Evolutionary conservation across 225 moss, liverwort and hornwort genomes (phyloP).

Genomic region (Marchantia polymorpha): DNA sequence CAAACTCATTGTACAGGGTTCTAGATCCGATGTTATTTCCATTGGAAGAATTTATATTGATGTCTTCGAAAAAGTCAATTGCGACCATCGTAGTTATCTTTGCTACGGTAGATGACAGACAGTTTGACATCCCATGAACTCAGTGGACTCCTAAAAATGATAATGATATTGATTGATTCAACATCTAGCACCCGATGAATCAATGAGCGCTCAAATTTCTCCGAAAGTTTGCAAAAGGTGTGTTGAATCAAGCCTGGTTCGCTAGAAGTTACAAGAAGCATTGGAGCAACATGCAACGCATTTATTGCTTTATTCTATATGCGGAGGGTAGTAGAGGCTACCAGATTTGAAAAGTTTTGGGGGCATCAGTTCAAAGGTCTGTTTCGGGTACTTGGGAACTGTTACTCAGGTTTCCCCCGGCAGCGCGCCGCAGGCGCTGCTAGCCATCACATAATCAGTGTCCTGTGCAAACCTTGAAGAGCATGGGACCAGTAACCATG

Average conservation of each 20-base stretch:
- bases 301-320: background rate
- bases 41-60: no score
- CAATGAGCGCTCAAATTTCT: background rate
- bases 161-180: background rate
- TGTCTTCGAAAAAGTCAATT: no score
- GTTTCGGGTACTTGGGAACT: background rate
- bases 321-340: background rate
- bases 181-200: background rate
- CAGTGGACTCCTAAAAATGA: background rate
- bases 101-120: no score
- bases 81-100: no score
- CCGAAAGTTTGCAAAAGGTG: background rate
- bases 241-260: background rate
- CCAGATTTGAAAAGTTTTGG: background rate
- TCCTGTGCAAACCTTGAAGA: background rate
- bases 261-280: background rate
- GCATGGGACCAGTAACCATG: background rate
- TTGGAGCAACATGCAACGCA: background rate
- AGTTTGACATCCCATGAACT: no score
- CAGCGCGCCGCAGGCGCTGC: background rate
- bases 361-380: background rate
- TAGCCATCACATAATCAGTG: background rate
- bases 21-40: no score
- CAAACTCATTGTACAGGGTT: no score
- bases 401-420: background rate